phyloP scores from a whole-genome alignment of 179 eudicot genomes.

The Monotropa hypopitys region DNA sequence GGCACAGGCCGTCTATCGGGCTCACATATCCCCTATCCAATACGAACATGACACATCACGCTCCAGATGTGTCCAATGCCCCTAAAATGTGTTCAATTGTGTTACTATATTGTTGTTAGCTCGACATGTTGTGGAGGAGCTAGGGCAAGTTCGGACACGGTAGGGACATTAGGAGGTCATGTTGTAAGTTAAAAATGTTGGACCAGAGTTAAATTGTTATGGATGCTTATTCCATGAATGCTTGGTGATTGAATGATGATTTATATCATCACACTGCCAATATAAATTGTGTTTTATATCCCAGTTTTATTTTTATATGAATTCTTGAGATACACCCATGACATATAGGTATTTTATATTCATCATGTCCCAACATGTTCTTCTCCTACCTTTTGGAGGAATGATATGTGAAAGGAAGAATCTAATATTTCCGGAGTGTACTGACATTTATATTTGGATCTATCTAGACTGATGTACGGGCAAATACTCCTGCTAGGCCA shows the following conservation, averaged over 20 bases:
- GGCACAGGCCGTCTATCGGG: not conserved
- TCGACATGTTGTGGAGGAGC: not conserved
- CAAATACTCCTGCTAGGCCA: constrained; percentile 35
- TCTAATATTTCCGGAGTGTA: not conserved
- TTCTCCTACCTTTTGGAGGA: not conserved
- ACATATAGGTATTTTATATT: not conserved
- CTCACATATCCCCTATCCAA: not conserved
- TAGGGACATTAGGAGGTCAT: not conserved
- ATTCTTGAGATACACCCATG: not conserved
- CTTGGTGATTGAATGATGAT: not conserved
- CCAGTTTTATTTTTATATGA: not conserved
- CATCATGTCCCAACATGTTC: not conserved
- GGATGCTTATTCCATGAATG: not conserved
- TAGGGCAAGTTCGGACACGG: not conserved
- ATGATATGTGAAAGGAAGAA: not conserved
- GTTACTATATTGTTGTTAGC: not conserved
- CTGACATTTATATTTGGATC: constrained; percentile 10
- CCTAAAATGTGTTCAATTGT: not conserved
- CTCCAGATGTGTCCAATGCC: not conserved
- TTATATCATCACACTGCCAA: not conserved
- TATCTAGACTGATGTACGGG: constrained; percentile 29
- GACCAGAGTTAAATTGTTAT: not conserved
- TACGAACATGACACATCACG: not conserved
- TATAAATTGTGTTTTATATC: not conserved
- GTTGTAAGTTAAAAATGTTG: not conserved